These are phyloP conservation scores for Colletotrichum orbiculare DNA, from an alignment of 2,329 filamentous ascomycete species.

Conservation along the genomic window DNA sequence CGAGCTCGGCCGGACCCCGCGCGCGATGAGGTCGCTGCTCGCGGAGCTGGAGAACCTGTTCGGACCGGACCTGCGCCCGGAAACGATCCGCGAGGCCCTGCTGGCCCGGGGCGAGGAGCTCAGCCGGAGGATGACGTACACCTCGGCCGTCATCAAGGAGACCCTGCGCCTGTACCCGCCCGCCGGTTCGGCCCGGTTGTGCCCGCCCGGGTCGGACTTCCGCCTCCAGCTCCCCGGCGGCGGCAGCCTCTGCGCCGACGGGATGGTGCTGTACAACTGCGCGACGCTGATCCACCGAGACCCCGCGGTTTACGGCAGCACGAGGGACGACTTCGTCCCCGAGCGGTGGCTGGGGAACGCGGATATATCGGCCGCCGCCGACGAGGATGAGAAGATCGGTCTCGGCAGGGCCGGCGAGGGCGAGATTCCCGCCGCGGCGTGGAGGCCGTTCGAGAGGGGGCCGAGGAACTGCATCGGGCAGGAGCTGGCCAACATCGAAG, in stretches of 20 bases:
- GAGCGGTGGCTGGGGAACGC: constrained; percentile 52
- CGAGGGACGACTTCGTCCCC: constrained; percentile 49
- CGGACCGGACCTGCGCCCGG: constrained; percentile 44
- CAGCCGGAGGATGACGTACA: constrained; percentile 48
- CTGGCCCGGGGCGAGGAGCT: constrained; percentile 44
- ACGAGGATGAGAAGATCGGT: constrained; percentile 27
- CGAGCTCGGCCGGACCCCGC: constrained; percentile 47
- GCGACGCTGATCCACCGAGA: constrained; percentile 49
- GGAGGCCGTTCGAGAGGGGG: constrained; percentile 64
- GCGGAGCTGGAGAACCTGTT: constrained; percentile 51
- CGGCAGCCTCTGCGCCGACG: constrained; percentile 45
- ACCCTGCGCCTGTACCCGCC: constrained; percentile 48
- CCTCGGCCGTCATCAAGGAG: constrained; percentile 52
- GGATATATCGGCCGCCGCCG: constrained; percentile 41
- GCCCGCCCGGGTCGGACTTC: constrained; percentile 42
- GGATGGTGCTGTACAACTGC: constrained; percentile 49
- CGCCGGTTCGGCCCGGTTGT: constrained; percentile 44
- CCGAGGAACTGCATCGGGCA: constrained; percentile 66
- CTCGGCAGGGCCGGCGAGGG: constrained; percentile 10
- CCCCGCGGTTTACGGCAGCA: constrained; percentile 47
- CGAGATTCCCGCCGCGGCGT: constrained; percentile 51
- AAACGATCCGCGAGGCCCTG: constrained; percentile 41
- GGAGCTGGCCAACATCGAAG: constrained; percentile 65
- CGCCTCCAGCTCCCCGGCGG: constrained; percentile 44
- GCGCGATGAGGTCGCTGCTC: constrained; percentile 43